These are phyloP conservation scores for Magnolia sinica DNA, from an alignment of 164 flowering plant species.

Conservation along the genomic window DNA sequence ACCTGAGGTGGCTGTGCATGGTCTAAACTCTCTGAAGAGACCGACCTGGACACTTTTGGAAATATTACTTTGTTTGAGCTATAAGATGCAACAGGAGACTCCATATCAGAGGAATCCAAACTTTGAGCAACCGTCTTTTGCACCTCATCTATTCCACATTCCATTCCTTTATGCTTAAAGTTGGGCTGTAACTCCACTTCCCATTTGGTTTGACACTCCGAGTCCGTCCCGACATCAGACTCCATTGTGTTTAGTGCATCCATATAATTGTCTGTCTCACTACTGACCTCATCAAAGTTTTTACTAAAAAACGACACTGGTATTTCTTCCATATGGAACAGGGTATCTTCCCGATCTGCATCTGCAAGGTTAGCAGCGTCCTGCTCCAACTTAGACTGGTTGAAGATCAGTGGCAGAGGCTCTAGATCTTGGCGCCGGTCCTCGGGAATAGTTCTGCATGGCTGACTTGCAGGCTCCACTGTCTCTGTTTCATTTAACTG, in stretches of 20 bases:
- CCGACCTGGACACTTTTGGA: slow-evolving; percentile 8
- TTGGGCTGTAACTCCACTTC: slow-evolving; percentile 34
- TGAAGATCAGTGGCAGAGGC: slow-evolving; percentile 17
- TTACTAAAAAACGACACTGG: slow-evolving; percentile 16
- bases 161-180: slow-evolving; percentile 19
- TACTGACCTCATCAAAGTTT: slow-evolving; percentile 49
- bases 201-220: slow-evolving; percentile 49
- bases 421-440: slow-evolving; percentile 24
- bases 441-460: slow-evolving; percentile 6
- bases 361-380: slow-evolving; percentile 11
- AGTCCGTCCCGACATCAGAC: slow-evolving; percentile 70
- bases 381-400: slow-evolving; percentile 20
- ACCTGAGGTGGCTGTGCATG: slow-evolving; percentile 27
- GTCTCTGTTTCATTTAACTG: slow-evolving; percentile 20
- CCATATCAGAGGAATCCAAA: slow-evolving; percentile 26
- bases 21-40: slow-evolving; percentile 17
- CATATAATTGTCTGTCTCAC: slow-evolving; percentile 66
- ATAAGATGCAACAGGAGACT: slow-evolving; percentile 22
- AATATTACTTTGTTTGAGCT: slow-evolving; percentile 16
- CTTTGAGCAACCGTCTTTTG: slow-evolving; percentile 2
- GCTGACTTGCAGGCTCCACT: slow-evolving; percentile 32
- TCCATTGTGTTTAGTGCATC: slow-evolving; percentile 81
- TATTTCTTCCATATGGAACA: slow-evolving; percentile 20
- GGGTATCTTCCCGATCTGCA: slow-evolving; percentile 23
- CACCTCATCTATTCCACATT: slow-evolving; percentile 14